Evolutionary conservation across 495 filamentous ascomycete genomes (phyloP), one percentile per base, ranked within the genome.

Genomic region (Xylaria nigripes): DNA sequence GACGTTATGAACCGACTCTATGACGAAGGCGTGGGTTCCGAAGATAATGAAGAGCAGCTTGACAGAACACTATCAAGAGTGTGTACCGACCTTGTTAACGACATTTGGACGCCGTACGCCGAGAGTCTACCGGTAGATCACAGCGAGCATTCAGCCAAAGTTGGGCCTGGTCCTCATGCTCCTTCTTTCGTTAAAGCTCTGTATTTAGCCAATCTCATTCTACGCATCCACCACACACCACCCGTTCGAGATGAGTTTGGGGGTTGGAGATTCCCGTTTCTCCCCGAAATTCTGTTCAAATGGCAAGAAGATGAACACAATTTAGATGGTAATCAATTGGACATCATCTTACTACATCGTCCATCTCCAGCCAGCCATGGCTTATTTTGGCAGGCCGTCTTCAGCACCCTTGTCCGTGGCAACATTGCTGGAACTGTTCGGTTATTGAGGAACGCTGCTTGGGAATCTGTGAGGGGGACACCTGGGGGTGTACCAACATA

Each of bases 321-420:
- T 44, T 71, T 84, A 23, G 83, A 82, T 55, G 68, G 68, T 19
- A 70, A 75, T 43, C 84, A 86, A 54, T 60, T 86, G 3, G 71
- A 80, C 36, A 69, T 81, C 12, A 70, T 95, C 34, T 70, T 78
- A 54, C 73, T 74, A 22, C 67, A 83, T 51, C 72, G 78, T 43
- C 87, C 86, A 2, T 86, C 84, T 54, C 86, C 87, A 32, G 83
- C 88, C 2, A 80, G 81, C 43, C 86, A 90, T 58, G 68, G 71
- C 6, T 73, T 81, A 24, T 96, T 87, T 66, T 96, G 91, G 91
- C 86, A 89, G 61, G 76, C 82, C 9, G 70, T 95, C 16, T 84
- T 82, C 56, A 73, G 76, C 27, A 67, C 79, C 29, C 75, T 89
- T 47, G 69, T 91, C 4, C 85, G 90, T 15, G 90, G 90, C 21